Conservation (phyloP, 148 eudicot genomes). For the Chenopodium album region DNA sequence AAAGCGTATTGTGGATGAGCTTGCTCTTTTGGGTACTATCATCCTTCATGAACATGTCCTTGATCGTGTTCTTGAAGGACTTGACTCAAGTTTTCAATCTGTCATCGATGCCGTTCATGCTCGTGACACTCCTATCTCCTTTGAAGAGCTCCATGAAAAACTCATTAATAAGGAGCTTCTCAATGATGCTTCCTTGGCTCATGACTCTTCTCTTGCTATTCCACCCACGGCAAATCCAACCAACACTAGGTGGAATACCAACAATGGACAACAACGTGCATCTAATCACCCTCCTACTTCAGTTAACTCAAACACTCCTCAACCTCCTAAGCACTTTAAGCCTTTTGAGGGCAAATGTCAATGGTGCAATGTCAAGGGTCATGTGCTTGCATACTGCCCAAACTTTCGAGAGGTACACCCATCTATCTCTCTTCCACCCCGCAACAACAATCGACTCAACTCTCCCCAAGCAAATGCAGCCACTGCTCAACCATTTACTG, state of each 20-base stretch:
- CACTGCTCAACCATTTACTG: too few relatives aligned
- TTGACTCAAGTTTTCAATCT: neutral
- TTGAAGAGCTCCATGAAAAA: slow-evolving; percentile 1
- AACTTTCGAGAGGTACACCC: neutral
- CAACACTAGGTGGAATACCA: too few relatives aligned
- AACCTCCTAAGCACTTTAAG: neutral
- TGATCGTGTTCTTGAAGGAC: slow-evolving; percentile 1
- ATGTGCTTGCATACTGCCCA: neutral
- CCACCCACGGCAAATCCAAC: too few relatives aligned
- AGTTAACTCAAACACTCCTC: neutral
- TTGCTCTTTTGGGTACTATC: neutral
- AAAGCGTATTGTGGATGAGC: neutral
- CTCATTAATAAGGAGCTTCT: neutral
- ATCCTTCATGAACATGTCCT: neutral
- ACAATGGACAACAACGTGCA: too few relatives aligned
- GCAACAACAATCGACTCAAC: neutral
- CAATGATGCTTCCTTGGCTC: neutral
- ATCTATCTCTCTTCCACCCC: neutral
- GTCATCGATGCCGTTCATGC: neutral
- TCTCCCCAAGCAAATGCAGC: neutral
- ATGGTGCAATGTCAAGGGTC: neutral
- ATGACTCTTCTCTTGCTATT: too few relatives aligned
- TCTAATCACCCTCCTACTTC: too few relatives aligned
- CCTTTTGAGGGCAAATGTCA: neutral
- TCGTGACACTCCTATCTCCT: neutral